A percentile compares a stretch with the other conserved stretches of the same genome.
Evolutionary conservation across 2,329 filamentous ascomycete genomes (phyloP).

Genomic region (Trematosphaeria pertusa): DNA sequence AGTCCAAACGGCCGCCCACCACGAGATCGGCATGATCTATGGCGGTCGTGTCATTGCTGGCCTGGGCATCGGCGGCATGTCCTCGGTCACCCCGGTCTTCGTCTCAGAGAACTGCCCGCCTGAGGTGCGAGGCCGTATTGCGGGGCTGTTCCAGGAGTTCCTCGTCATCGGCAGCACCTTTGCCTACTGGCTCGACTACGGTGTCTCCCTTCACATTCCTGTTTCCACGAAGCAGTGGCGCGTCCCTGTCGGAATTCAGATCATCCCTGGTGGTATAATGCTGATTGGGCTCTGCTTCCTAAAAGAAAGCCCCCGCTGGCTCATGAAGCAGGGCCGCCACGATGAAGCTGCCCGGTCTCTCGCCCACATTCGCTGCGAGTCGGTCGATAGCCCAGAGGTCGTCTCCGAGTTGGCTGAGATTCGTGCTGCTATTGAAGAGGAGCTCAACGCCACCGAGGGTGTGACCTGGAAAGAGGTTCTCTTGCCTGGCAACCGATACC

Average conservation of each 20-base stretch:
- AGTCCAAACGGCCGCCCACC: conserved; percentile 38
- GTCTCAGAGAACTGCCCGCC: conserved; percentile 63
- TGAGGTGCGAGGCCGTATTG: conserved; percentile 63
- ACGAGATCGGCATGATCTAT: conserved; percentile 35
- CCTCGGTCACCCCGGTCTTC: conserved; percentile 64
- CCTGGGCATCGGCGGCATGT: conserved; percentile 60
- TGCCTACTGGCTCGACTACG: conserved; percentile 47
- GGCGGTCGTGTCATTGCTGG: conserved; percentile 62
- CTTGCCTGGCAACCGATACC: conserved; percentile 47
- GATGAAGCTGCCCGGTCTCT: conserved; percentile 57
- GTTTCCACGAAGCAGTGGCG: conserved; percentile 63
- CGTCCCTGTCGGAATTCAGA: conserved; percentile 60
- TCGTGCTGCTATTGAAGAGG: conserved; percentile 51
- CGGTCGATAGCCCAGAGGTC: conserved; percentile 21
- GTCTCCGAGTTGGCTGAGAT: conserved; percentile 49
- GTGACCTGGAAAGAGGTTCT: conserved; percentile 52
- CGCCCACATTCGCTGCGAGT: conserved; percentile 46
- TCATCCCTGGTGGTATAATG: conserved; percentile 42
- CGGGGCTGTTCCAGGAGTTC: conserved; percentile 65
- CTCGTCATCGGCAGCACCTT: conserved; percentile 64
- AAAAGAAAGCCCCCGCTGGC: conserved; percentile 67
- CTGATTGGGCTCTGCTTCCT: conserved; percentile 50
- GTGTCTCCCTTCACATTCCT: conserved; percentile 41
- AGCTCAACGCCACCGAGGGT: conserved; percentile 49
- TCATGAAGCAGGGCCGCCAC: conserved; percentile 60